Conservation (phyloP, 176 grass and related monocot genomes). For the Themeda triandra region DNA sequence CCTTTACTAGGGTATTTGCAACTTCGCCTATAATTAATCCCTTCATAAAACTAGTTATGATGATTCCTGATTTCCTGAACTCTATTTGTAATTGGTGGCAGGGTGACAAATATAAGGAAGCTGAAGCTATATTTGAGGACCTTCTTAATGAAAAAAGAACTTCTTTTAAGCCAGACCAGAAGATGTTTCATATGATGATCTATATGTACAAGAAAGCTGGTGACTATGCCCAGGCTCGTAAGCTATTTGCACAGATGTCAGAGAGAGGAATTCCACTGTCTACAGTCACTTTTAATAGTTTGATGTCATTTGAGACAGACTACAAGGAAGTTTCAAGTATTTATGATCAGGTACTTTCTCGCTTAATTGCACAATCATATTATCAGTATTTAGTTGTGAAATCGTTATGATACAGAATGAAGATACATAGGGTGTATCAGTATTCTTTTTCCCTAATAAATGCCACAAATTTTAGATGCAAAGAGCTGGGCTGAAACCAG, state of each 20-base stretch:
- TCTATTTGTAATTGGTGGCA: constrained; percentile 41
- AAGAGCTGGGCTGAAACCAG: constrained; percentile 75
- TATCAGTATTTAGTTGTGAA: not conserved
- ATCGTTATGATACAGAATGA: not conserved
- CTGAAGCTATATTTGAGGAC: constrained; percentile 72
- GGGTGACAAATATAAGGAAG: constrained; percentile 68
- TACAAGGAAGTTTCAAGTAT: constrained; percentile 97
- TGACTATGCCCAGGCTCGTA: constrained; percentile 66
- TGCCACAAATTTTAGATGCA: constrained; percentile 68
- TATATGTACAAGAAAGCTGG: constrained; percentile 95
- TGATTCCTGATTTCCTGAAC: not conserved
- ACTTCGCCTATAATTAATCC: not conserved
- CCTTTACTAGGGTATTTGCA: not conserved
- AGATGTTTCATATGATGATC: constrained; percentile 99
- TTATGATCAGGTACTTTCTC: constrained; percentile 82
- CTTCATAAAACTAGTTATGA: not conserved
- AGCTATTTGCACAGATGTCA: constrained; percentile 72
- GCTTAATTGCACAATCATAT: constrained; percentile 15
- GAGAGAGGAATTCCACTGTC: constrained; percentile 73
- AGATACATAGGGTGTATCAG: not conserved
- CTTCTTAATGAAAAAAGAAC: constrained; percentile 73
- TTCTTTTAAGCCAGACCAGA: constrained; percentile 91
- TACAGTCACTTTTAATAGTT: constrained; percentile 91
- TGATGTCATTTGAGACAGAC: constrained; percentile 95
- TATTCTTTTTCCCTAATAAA: not conserved